Evolutionary conservation across 805 yeast species (phyloP).

Genomic region (Saccharomycopsis fodiens): DNA sequence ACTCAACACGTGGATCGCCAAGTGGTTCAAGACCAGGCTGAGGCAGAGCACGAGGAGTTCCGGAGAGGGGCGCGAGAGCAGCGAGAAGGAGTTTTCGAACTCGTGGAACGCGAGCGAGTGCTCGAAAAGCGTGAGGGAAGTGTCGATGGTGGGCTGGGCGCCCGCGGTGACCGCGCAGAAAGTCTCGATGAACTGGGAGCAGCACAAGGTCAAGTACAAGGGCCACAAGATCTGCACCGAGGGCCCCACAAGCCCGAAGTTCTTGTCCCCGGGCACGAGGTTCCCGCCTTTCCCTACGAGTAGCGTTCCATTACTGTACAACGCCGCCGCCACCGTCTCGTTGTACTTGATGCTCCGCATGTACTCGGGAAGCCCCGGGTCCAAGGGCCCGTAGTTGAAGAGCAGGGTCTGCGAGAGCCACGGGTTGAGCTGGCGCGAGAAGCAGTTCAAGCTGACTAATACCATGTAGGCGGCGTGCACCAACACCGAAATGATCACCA

Average conservation of each 20-base stretch:
- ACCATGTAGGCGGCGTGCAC: neutral
- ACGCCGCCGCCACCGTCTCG: slow-evolving; percentile 24
- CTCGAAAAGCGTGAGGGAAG: slow-evolving; percentile 68
- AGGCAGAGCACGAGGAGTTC: slow-evolving; percentile 46
- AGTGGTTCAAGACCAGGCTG: slow-evolving; percentile 51
- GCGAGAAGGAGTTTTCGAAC: slow-evolving; percentile 33
- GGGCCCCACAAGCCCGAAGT: slow-evolving; percentile 33
- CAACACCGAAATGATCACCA: slow-evolving; percentile 2
- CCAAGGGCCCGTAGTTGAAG: slow-evolving; percentile 23
- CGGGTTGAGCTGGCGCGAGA: slow-evolving; percentile 1
- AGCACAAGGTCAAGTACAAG: slow-evolving; percentile 48
- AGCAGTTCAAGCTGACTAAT: slow-evolving; percentile 3
- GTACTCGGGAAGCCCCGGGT: neutral
- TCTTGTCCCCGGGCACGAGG: neutral
- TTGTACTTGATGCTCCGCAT: slow-evolving; percentile 15
- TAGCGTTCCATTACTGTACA: slow-evolving; percentile 17
- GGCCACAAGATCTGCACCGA: slow-evolving; percentile 50
- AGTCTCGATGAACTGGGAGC: slow-evolving; percentile 59
- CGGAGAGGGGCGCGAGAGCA: slow-evolving; percentile 41
- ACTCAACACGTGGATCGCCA: slow-evolving; percentile 57
- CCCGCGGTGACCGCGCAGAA: slow-evolving; percentile 54
- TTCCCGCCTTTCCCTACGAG: slow-evolving; percentile 2
- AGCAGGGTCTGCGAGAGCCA: slow-evolving; percentile 5
- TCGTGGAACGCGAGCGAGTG: slow-evolving; percentile 73
- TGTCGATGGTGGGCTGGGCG: slow-evolving; percentile 48